Evolutionary conservation across 768 basidiomycete genomes (phyloP).

Genomic region (Candolleomyces eurysporus): DNA sequence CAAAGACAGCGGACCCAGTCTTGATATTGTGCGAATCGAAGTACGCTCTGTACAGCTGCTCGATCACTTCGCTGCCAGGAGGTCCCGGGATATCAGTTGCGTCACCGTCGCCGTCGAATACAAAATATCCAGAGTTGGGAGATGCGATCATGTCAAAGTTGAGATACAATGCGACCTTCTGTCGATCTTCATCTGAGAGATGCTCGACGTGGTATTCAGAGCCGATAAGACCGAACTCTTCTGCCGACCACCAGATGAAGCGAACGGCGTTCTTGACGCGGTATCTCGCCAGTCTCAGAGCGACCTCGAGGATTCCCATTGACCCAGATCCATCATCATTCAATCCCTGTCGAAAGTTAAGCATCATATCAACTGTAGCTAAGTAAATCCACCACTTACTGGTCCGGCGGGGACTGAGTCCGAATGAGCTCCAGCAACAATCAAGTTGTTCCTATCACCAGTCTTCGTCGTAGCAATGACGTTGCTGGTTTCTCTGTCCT

Average conservation of each 20-base stretch:
- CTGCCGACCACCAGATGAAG: slow-evolving; percentile 32
- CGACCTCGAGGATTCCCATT: slow-evolving; percentile 26
- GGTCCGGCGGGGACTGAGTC: slow-evolving; percentile 32
- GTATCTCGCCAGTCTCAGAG: slow-evolving; percentile 26
- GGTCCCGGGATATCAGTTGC: slow-evolving; percentile 25
- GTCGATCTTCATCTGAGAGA: slow-evolving; percentile 20
- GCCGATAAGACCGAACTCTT: slow-evolving; percentile 30
- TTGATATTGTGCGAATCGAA: slow-evolving; percentile 17
- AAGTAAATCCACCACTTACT: slow-evolving; percentile 12
- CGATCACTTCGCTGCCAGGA: slow-evolving; percentile 27
- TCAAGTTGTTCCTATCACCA: slow-evolving; percentile 26
- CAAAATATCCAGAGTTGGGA: slow-evolving; percentile 25
- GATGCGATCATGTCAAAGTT: slow-evolving; percentile 36
- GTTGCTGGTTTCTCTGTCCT: slow-evolving; percentile 24
- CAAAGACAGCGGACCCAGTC: slow-evolving; percentile 23
- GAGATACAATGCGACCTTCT: slow-evolving; percentile 30
- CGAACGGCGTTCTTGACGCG: slow-evolving; percentile 28
- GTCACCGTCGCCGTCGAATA: slow-evolving; percentile 28
- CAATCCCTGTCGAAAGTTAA: slow-evolving; percentile 19
- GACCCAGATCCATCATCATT: slow-evolving; percentile 30
- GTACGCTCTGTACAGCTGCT: slow-evolving; percentile 24
- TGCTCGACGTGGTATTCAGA: slow-evolving; percentile 26
- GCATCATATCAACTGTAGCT: not conserved
- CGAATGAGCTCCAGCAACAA: slow-evolving; percentile 26
- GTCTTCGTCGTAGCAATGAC: slow-evolving; percentile 27